Evolutionary conservation across 495 filamentous ascomycete genomes (phyloP).

Genomic region (Podospora comata): DNA sequence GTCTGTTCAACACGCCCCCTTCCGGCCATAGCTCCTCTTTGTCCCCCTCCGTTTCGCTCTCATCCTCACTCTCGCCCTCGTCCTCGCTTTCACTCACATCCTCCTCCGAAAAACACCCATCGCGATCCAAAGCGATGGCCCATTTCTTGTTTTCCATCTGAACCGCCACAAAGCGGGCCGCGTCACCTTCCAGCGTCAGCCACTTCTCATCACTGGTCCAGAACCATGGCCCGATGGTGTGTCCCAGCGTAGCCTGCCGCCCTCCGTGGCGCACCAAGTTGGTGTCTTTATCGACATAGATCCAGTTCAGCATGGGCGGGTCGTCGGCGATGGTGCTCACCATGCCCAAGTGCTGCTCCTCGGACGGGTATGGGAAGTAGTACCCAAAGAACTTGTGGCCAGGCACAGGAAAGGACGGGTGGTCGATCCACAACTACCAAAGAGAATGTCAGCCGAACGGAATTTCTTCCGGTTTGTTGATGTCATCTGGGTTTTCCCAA

Average conservation of each 20-base stretch:
- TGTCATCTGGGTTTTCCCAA: constrained; percentile 11
- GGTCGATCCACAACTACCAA: constrained; percentile 45
- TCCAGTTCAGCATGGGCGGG: constrained; percentile 63
- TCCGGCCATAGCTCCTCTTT: constrained; percentile 22
- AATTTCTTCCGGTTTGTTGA: constrained; percentile 7
- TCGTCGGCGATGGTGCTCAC: constrained; percentile 58
- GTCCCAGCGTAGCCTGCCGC: constrained; percentile 43
- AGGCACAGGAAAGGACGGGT: constrained; percentile 40
- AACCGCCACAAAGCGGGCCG: constrained; percentile 41
- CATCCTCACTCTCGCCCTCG: constrained; percentile 6
- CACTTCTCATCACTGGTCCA: constrained; percentile 54
- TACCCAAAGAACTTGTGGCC: constrained; percentile 59
- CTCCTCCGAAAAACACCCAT: constrained; percentile 31
- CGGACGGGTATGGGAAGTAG: constrained; percentile 57
- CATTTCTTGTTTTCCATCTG: constrained; percentile 44
- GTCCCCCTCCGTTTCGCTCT: constrained; percentile 29
- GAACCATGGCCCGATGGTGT: constrained; percentile 56
- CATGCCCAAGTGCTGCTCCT: constrained; percentile 53
- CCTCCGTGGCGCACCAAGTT: constrained; percentile 54
- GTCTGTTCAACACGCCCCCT: background rate
- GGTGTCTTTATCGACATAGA: constrained; percentile 58
- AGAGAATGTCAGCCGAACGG: constrained; percentile 8
- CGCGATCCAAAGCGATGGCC: constrained; percentile 44
- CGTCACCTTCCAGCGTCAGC: constrained; percentile 48
- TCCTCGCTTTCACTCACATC: constrained; percentile 29